Evolutionary conservation across 148 eudicot species (phyloP).

Genomic region (Pharnaceum exiguum): DNA sequence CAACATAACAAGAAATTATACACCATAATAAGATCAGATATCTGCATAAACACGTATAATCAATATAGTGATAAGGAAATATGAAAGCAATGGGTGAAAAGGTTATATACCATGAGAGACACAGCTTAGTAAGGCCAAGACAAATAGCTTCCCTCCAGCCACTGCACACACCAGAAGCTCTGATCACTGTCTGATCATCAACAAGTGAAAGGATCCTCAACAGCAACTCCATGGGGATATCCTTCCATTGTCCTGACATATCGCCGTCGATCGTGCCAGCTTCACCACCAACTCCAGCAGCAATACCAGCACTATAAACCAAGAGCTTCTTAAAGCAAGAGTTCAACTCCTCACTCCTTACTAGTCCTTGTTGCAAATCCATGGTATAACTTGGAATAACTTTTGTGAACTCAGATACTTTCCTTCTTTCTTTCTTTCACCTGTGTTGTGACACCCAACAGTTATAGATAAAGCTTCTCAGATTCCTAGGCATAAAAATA

Average conservation of each 20-base stretch:
- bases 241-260: slow-evolving; percentile 63
- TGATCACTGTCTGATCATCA: slow-evolving; percentile 75
- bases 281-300: slow-evolving; percentile 17
- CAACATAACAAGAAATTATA: no score
- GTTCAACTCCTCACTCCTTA: slow-evolving; percentile 46
- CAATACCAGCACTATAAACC: slow-evolving; percentile 41
- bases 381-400: slow-evolving; percentile 7
- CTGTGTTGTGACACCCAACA: slow-evolving; percentile 11
- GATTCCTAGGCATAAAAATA: slow-evolving; percentile 4
- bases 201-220: slow-evolving; percentile 64
- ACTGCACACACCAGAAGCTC: slow-evolving; percentile 73
- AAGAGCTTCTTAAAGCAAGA: slow-evolving; percentile 57
- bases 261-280: slow-evolving; percentile 29
- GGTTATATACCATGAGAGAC: slow-evolving; percentile 82
- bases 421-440: background rate
- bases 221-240: slow-evolving; percentile 86
- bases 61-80: background rate
- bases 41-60: background rate
- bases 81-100: background rate
- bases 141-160: slow-evolving; percentile 92
- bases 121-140: slow-evolving; percentile 64
- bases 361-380: slow-evolving; percentile 32
- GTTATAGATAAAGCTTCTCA: slow-evolving; percentile 12
- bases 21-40: background rate
- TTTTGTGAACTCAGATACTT: background rate